Evolutionary conservation across 2,329 filamentous ascomycete genomes (phyloP).

Genomic region (Aulographum hederae): DNA sequence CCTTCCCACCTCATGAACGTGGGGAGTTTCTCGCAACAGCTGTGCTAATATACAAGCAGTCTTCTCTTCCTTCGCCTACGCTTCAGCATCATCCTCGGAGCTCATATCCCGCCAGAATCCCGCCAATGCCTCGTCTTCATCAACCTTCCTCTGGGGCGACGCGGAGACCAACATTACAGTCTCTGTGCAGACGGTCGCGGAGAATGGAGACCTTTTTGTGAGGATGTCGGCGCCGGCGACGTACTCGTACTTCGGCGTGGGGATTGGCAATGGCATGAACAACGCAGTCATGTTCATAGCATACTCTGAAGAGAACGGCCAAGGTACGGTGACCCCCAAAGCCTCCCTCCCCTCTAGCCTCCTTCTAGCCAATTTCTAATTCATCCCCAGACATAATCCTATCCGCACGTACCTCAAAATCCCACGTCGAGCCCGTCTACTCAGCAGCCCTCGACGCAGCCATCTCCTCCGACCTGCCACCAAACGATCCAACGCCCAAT

Average conservation of each 20-base stretch:
- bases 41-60: no score
- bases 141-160: no score
- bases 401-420: constrained; percentile 32
- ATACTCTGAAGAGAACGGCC: constrained; percentile 29
- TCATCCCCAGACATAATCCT: constrained; percentile 29
- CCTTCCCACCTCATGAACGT: no score
- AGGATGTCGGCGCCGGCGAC: constrained; percentile 29
- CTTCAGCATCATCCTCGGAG: no score
- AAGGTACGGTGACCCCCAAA: constrained; percentile 14
- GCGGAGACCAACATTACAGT: constrained; percentile 9
- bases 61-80: no score
- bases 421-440: constrained; percentile 34
- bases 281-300: constrained; percentile 35
- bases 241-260: constrained; percentile 35
- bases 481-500: no score
- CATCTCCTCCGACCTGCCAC: no score
- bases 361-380: neutral
- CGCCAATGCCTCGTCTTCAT: no score
- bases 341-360: neutral
- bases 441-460: no score
- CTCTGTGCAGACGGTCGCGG: constrained; percentile 7
- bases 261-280: constrained; percentile 35
- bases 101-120: no score
- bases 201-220: constrained; percentile 32
- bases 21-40: no score